Percentiles rank a stretch among this genome's conserved stretches.
Conservation (phyloP, 2,329 filamentous ascomycete species). For the Escovopsis sp. region DNA sequence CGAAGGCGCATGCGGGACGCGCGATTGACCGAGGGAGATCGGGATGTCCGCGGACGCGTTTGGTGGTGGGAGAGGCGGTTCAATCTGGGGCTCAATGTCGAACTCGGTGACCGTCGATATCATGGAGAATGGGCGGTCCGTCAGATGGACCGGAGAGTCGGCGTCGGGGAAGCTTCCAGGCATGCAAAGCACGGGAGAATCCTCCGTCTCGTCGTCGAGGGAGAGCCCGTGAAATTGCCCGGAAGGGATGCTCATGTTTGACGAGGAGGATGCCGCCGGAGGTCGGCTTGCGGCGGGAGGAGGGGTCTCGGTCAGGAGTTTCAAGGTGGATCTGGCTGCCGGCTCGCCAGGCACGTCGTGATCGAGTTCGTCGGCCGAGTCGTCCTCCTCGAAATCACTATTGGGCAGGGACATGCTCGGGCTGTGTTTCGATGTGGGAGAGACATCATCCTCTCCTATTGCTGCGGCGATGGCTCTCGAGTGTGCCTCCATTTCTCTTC, state of each 20-base stretch:
- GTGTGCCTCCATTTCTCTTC: conserved; percentile 35
- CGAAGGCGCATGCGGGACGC: conserved; percentile 14
- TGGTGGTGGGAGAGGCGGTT: conserved; percentile 28
- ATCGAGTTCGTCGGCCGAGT: neutral
- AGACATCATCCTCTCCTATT: conserved; percentile 1
- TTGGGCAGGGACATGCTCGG: neutral
- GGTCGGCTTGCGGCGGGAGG: neutral
- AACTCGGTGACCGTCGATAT: conserved; percentile 54
- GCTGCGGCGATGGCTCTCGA: conserved; percentile 25
- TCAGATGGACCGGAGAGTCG: conserved; percentile 23
- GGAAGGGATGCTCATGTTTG: conserved; percentile 4
- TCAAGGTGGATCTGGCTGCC: neutral
- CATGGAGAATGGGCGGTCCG: conserved; percentile 39
- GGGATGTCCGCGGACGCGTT: conserved; percentile 12
- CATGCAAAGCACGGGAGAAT: conserved; percentile 53
- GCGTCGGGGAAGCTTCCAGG: conserved; percentile 44
- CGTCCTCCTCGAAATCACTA: conserved; percentile 1
- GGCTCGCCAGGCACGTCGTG: neutral
- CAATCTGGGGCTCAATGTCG: conserved; percentile 56
- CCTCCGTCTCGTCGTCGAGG: conserved; percentile 18
- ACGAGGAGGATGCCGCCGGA: conserved; percentile 2
- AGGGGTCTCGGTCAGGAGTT: neutral
- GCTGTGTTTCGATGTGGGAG: conserved; percentile 1
- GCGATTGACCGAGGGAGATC: conserved; percentile 14
- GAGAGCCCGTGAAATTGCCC: conserved; percentile 3